phyloP scores from a whole-genome alignment of 441 rosid species.

The Raphanus hybrid region DNA sequence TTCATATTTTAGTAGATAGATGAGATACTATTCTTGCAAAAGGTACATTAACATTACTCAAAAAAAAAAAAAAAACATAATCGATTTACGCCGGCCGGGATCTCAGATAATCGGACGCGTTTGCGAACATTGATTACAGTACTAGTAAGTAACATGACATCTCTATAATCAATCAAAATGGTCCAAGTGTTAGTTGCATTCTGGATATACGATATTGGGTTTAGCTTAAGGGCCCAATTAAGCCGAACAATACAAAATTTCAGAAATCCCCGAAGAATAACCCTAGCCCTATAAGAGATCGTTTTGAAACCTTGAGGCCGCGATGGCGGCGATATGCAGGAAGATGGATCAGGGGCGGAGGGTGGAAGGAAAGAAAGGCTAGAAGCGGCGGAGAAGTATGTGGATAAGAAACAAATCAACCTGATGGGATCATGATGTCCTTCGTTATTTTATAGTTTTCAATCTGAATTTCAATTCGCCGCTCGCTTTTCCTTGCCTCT shows the following conservation, averaged over 20 bases:
- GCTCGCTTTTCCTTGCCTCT: slow-evolving; percentile 34
- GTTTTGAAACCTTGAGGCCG: neutral
- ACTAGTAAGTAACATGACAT: too few relatives aligned
- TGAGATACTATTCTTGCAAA: too few relatives aligned
- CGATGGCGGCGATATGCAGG: slow-evolving; percentile 21
- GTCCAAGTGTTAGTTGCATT: neutral
- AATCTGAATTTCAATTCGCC: slow-evolving; percentile 45
- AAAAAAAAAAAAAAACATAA: too few relatives aligned
- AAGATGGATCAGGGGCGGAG: slow-evolving; percentile 4
- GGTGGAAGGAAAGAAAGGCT: slow-evolving; percentile 19
- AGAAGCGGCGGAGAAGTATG: slow-evolving; percentile 43
- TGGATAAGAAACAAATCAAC: slow-evolving; percentile 34
- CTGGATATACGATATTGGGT: neutral
- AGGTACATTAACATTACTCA: too few relatives aligned
- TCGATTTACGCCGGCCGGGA: too few relatives aligned
- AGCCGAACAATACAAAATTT: neutral
- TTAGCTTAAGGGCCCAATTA: neutral
- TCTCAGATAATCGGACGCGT: too few relatives aligned
- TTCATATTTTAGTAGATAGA: too few relatives aligned
- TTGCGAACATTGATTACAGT: too few relatives aligned
- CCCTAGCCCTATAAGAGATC: slow-evolving; percentile 31
- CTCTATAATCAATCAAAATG: neutral
- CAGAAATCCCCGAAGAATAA: neutral
- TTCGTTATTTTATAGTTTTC: slow-evolving; percentile 39
- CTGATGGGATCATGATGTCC: slow-evolving; percentile 39